These are phyloP conservation scores for Penicillium flavigenum DNA, from an alignment of 495 filamentous ascomycete species.

Conservation along the genomic window DNA sequence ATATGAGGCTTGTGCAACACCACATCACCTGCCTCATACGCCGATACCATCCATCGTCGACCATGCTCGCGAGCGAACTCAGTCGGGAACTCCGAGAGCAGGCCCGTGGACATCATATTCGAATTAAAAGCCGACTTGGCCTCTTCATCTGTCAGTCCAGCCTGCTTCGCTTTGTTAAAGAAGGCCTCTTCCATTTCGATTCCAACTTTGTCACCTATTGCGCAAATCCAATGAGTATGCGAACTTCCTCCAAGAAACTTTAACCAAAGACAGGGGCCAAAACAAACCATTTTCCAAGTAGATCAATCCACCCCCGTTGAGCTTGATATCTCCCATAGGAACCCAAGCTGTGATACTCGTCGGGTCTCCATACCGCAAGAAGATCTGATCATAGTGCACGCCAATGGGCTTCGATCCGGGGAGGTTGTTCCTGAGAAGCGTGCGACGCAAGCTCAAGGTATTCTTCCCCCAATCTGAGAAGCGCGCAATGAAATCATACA, in stretches of 20 bases:
- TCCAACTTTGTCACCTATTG: constrained; percentile 40
- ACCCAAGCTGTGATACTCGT: constrained; percentile 64
- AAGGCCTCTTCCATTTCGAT: constrained; percentile 52
- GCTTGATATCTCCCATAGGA: constrained; percentile 58
- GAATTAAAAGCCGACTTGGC: constrained; percentile 54
- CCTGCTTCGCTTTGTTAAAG: constrained; percentile 39
- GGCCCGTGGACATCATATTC: constrained; percentile 55
- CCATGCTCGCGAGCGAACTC: constrained; percentile 43
- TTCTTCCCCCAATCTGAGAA: constrained; percentile 56
- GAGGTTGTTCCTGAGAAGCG: constrained; percentile 58
- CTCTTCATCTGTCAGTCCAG: constrained; percentile 52
- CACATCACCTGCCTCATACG: constrained; percentile 62
- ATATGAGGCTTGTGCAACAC: constrained; percentile 58
- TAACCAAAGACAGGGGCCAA: background rate
- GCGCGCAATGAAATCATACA: constrained; percentile 51
- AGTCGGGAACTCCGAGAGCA: constrained; percentile 46
- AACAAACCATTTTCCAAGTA: constrained; percentile 55
- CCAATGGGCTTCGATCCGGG: constrained; percentile 59
- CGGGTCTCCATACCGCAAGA: constrained; percentile 57
- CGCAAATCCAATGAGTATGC: constrained; percentile 9
- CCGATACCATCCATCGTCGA: constrained; percentile 54
- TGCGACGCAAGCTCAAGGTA: constrained; percentile 48
- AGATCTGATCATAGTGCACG: constrained; percentile 67
- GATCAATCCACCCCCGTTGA: constrained; percentile 60
- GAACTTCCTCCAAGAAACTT: background rate